Conservation (phyloP, 1,139 yeast species). For the Saccharomyces hybrid region DNA sequence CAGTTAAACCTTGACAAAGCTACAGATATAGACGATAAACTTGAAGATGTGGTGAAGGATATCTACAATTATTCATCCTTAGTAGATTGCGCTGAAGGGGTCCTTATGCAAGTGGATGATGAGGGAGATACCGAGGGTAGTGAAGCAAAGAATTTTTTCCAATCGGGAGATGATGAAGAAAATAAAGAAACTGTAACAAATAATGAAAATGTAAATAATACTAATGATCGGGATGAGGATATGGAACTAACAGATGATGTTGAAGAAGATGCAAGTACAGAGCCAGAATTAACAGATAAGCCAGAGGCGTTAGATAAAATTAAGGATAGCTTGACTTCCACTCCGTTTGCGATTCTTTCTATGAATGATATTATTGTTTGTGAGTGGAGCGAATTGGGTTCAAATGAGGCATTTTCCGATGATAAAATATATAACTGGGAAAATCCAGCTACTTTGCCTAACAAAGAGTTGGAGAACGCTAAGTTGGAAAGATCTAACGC, state of each 20-base stretch:
- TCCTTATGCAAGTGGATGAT: neutral
- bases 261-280: neutral
- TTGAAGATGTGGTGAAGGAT: slow-evolving; percentile 21
- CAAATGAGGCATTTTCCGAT: slow-evolving; percentile 45
- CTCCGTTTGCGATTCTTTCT: slow-evolving; percentile 17
- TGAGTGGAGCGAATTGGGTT: slow-evolving; percentile 54
- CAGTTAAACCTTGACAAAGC: slow-evolving; percentile 14
- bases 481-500: slow-evolving; percentile 35
- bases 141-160: neutral
- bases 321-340: neutral
- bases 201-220: neutral
- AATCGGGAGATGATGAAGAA: neutral
- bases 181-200: neutral
- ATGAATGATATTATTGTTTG: slow-evolving; percentile 53
- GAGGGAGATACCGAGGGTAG: neutral
- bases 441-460: slow-evolving; percentile 42
- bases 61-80: slow-evolving; percentile 18
- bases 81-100: neutral
- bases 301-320: slow-evolving; percentile 3
- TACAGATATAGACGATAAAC: slow-evolving; percentile 12
- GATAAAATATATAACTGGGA: slow-evolving; percentile 48
- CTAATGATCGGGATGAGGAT: neutral
- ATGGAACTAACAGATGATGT: neutral
- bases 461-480: slow-evolving; percentile 45
- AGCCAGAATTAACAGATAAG: neutral